These are phyloP conservation scores for Phytophthora pinifolia DNA, from an alignment of 352 stramenopile genomes.

Conservation along the genomic window DNA sequence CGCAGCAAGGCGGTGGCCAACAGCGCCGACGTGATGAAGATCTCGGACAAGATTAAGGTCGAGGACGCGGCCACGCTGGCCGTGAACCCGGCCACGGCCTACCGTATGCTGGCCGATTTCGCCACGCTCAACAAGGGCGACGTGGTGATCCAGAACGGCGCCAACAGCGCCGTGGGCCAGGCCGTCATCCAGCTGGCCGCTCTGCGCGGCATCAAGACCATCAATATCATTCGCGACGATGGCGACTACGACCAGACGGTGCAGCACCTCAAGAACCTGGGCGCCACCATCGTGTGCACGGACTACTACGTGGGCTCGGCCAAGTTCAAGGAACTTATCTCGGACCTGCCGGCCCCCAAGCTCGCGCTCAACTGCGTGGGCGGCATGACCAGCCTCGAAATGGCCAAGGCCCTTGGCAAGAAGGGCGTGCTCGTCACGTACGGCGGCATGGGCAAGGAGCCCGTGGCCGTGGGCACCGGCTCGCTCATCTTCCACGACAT, in stretches of 20 bases:
- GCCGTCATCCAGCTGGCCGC: slow-evolving; percentile 89
- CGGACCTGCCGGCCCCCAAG: slow-evolving; percentile 82
- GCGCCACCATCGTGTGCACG: slow-evolving; percentile 72
- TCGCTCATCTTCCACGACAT: slow-evolving; percentile 89
- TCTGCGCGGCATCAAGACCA: slow-evolving; percentile 86
- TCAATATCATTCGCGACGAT: slow-evolving; percentile 89
- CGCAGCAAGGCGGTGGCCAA: slow-evolving; percentile 67
- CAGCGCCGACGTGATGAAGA: slow-evolving; percentile 64
- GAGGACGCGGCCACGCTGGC: slow-evolving; percentile 83
- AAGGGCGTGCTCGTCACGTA: slow-evolving; percentile 83
- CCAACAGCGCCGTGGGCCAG: slow-evolving; percentile 86
- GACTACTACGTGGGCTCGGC: slow-evolving; percentile 75
- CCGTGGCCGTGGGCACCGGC: slow-evolving; percentile 62
- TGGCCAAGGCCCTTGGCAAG: slow-evolving; percentile 70
- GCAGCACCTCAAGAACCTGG: slow-evolving; percentile 78
- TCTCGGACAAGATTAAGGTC: slow-evolving; percentile 84
- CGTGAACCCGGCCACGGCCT: slow-evolving; percentile 86
- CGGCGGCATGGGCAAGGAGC: slow-evolving; percentile 78
- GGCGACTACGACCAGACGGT: slow-evolving; percentile 77
- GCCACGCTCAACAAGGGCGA: slow-evolving; percentile 72
- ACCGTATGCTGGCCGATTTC: slow-evolving; percentile 88
- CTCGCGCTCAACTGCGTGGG: slow-evolving; percentile 83
- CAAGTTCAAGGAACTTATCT: slow-evolving; percentile 84
- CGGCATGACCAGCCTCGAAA: slow-evolving; percentile 66
- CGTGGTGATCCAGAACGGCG: slow-evolving; percentile 90